Base-by-base conservation (phyloP, 2,329 filamentous ascomycete genomes). In the Phialophora chinensis region DNA sequence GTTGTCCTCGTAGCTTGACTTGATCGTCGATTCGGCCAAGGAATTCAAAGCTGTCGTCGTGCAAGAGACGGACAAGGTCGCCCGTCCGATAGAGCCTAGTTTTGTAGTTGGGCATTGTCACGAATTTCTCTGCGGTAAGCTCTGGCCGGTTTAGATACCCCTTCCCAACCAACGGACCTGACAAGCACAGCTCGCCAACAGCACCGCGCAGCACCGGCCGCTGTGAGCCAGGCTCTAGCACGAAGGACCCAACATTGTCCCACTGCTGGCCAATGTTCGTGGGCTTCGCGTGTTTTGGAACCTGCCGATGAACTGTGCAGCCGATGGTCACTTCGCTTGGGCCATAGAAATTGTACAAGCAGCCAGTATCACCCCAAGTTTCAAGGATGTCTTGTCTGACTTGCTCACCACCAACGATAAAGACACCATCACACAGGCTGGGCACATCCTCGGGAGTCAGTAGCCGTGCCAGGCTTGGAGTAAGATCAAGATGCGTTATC, bases 311-410 rank as follows among this genome's bases (percentile, higher is more conserved):
- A 85, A 95, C 96, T 0, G 93, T 97, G 42, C 93, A 91, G 4
- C 93, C 93, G 69, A 97, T 97, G 0, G 93, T 97, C 0, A 92
- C 91, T 76, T 97, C 94, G 0, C 93, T 97, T 0, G 93, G 94
- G 0, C 93, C 93, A 71, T 97, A 92, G 2, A 92, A 93, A 73
- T 97, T 97, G 81, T 96, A 94, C 14, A 98, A 93, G 52, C 93
- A 92, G 1, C 84, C 84, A 64, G 89, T 85, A 0, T 89, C 84
- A 0, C 93, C 93, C 93, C 94, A 97, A 0, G 83, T 85, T 72
- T 96, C 90, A 1, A 97, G 82, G 56, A 97, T 96, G 69, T 97
- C 93, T 74, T 95, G 91, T 72, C 92, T 93, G 20, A 97, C 81
- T 60, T 91, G 88, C 76, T 97, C 93, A 2, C 93, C 93, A 7